Evolutionary conservation across 768 basidiomycete species (phyloP).

Genomic region (Clathrus columnatus): DNA sequence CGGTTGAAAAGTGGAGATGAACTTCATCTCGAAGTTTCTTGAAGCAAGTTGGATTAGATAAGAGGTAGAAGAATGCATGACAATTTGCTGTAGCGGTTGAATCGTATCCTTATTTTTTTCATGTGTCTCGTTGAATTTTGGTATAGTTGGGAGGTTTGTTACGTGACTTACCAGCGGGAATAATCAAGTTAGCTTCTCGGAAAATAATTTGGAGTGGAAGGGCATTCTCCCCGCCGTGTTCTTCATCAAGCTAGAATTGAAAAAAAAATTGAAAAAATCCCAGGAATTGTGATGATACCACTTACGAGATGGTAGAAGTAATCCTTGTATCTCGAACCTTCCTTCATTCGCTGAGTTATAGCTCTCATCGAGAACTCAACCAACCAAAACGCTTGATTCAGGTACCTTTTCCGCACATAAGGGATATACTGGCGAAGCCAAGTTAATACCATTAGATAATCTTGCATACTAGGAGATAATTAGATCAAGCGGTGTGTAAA

Average conservation of each 20-base stretch:
- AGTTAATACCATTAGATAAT: too few species aligned
- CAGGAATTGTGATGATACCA: neutral
- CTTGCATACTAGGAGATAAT: too few species aligned
- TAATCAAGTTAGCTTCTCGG: conserved; percentile 30
- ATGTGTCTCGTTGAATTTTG: neutral
- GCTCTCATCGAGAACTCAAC: conserved; percentile 24
- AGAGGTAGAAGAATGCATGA: conserved; percentile 31
- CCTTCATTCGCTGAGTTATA: neutral
- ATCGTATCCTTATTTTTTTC: conserved; percentile 29
- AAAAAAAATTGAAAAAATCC: neutral
- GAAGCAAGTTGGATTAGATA: conserved; percentile 30
- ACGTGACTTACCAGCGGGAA: conserved; percentile 27
- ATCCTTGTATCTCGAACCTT: conserved; percentile 9
- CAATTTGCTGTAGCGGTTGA: conserved; percentile 35
- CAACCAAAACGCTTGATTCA: conserved; percentile 19
- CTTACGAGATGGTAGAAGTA: conserved; percentile 39
- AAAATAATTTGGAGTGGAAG: conserved; percentile 25
- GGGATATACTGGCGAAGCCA: too few species aligned
- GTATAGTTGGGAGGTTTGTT: neutral
- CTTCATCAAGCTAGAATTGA: conserved; percentile 29
- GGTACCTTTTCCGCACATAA: too few species aligned
- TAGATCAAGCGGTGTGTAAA: too few species aligned
- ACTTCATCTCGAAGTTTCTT: conserved; percentile 33
- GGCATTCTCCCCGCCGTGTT: conserved; percentile 16
- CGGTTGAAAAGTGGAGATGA: conserved; percentile 29